These are phyloP conservation scores for Calonectria fujianensis DNA, from an alignment of 2,329 filamentous ascomycete genomes.

Conservation along the genomic window DNA sequence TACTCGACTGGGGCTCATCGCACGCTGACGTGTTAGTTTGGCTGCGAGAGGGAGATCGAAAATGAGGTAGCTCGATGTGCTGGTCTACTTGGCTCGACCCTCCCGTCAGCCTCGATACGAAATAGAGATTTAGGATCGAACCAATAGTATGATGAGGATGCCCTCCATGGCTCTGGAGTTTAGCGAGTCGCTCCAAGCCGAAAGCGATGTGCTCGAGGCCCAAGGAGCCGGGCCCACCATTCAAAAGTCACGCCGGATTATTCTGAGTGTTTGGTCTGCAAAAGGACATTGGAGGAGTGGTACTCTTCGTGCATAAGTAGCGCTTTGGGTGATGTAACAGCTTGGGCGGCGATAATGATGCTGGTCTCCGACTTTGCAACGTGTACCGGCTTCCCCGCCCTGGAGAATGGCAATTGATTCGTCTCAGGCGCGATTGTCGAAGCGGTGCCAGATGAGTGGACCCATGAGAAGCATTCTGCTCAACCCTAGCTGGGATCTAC, in stretches of 20 bases:
- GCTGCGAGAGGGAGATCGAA: neutral
- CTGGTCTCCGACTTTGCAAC: slow-evolving; percentile 29
- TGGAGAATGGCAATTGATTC: slow-evolving; percentile 38
- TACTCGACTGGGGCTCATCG: neutral
- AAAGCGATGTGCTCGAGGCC: slow-evolving; percentile 24
- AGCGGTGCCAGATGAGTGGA: slow-evolving; percentile 38
- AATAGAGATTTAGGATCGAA: slow-evolving; percentile 7
- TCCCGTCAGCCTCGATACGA: slow-evolving; percentile 28
- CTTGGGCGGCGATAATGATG: slow-evolving; percentile 29
- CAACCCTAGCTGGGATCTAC: slow-evolving; percentile 43
- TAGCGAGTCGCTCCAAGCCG: slow-evolving; percentile 34
- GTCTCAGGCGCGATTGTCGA: slow-evolving; percentile 39
- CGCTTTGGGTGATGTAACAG: slow-evolving; percentile 2
- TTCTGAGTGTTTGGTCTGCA: slow-evolving; percentile 1
- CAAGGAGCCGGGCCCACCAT: slow-evolving; percentile 36
- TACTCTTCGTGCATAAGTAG: slow-evolving; percentile 40
- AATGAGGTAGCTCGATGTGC: neutral
- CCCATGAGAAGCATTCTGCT: slow-evolving; percentile 34
- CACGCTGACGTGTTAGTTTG: slow-evolving; percentile 8
- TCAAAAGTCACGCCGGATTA: slow-evolving; percentile 8
- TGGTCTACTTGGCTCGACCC: neutral
- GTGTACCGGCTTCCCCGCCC: slow-evolving; percentile 36
- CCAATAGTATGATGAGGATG: slow-evolving; percentile 19
- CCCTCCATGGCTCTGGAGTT: slow-evolving; percentile 26
- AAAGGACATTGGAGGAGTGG: slow-evolving; percentile 19